phyloP scores from a whole-genome alignment of 768 basidiomycete genomes.

The Lentinula raphanica region DNA sequence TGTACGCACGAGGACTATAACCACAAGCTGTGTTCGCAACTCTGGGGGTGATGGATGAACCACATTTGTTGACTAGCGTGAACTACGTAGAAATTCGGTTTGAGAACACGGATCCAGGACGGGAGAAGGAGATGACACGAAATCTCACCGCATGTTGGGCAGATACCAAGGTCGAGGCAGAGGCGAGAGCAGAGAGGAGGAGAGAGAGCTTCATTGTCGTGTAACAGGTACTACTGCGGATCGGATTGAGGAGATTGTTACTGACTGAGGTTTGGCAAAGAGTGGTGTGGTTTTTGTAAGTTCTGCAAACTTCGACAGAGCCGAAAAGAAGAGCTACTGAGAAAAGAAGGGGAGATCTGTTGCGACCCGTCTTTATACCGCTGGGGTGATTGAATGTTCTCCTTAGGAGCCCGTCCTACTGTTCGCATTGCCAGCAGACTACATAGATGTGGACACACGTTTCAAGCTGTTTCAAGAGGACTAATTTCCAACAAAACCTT shows the following conservation, averaged over 20 bases:
- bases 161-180: not conserved
- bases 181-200: not conserved
- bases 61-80: constrained; percentile 31
- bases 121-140: not conserved
- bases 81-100: constrained; percentile 9
- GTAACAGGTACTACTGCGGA: too few relatives aligned
- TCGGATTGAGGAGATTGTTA: too few relatives aligned
- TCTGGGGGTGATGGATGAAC: constrained; percentile 23
- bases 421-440: too few relatives aligned
- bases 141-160: not conserved
- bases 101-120: too few relatives aligned
- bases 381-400: too few relatives aligned
- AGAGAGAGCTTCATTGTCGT: not conserved
- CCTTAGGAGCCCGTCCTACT: too few relatives aligned
- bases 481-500: too few relatives aligned
- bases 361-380: not conserved
- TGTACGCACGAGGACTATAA: constrained; percentile 28
- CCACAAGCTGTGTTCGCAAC: constrained; percentile 35
- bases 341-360: not conserved
- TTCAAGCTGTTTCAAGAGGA: too few relatives aligned
- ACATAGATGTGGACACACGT: too few relatives aligned
- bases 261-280: too few relatives aligned
- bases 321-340: not conserved
- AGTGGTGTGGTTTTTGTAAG: too few relatives aligned
- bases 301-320: not conserved